A percentile compares a stretch with the other conserved stretches of the same genome.
Conservation (phyloP, 2,329 filamentous ascomycete genomes). For the Epicoccum sorghinum region DNA sequence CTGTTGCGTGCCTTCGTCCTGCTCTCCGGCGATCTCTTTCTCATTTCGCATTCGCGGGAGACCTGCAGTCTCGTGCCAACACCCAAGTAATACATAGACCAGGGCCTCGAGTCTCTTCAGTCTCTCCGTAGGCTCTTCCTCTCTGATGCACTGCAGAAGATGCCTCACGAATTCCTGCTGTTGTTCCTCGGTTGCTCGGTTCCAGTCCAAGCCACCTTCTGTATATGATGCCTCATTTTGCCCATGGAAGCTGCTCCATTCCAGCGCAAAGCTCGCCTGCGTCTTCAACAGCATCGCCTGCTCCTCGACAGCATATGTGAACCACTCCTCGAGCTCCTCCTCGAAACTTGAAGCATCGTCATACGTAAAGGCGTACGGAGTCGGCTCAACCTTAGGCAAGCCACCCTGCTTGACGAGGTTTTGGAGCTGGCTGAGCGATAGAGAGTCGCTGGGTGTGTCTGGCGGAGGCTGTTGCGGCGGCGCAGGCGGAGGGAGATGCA, state of each 20-base stretch:
- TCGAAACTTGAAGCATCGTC: conserved; percentile 65
- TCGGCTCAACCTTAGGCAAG: conserved; percentile 48
- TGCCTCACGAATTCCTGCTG: conserved; percentile 63
- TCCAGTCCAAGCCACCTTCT: conserved; percentile 65
- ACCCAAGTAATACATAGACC: conserved; percentile 55
- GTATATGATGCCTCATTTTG: conserved; percentile 50
- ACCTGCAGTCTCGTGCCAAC: conserved; percentile 59
- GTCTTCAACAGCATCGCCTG: conserved; percentile 77
- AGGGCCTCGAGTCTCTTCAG: conserved; percentile 52
- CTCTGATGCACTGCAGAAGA: conserved; percentile 42
- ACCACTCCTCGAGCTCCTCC: conserved; percentile 97
- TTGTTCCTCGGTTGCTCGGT: conserved; percentile 64
- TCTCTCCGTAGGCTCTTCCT: conserved; percentile 35
- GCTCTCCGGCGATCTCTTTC: conserved; percentile 19
- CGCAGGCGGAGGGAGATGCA: conserved; percentile 53
- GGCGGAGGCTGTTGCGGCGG: conserved; percentile 39
- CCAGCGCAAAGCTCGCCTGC: conserved; percentile 76
- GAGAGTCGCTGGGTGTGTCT: conserved; percentile 44
- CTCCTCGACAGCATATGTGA: conserved; percentile 87
- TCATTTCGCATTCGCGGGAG: conserved; percentile 17
- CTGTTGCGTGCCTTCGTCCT: conserved; percentile 7
- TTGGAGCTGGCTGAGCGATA: conserved; percentile 56
- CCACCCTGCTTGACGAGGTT: conserved; percentile 51
- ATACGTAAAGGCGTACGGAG: conserved; percentile 77
- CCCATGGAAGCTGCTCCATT: conserved; percentile 61